Base-by-base conservation (phyloP, 495 filamentous ascomycete genomes). In the Filosporella fistucella region DNA sequence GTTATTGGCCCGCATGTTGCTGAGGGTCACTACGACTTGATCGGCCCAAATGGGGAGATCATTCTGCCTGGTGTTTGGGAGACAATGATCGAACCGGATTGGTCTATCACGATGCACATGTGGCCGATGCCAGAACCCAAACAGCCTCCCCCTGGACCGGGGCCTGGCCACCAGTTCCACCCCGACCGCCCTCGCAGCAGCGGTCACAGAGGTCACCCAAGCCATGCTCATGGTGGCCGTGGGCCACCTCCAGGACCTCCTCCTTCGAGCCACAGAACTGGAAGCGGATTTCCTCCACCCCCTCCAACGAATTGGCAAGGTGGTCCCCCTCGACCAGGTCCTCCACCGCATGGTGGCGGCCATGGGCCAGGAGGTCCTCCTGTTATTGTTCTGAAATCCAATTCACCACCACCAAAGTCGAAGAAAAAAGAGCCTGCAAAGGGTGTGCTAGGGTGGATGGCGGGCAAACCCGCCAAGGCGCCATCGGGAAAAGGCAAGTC, bases 51-150 rank as follows among this genome's bases (percentile, higher is more conserved):
- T 42, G 64, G 68, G 2, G 65, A 74, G 24, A 70, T 75, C 24
- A 71, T 77, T 29, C 58, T 77, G 2, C 73, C 73, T 7, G 64
- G 71, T 36, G 62, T 76, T 11, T 77, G 73, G 73, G 73, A 75
- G 22, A 69, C 70, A 18, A 63, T 74, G 30, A 62, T 76, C 16
- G 69, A 76, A 49, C 73, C 73, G 2, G 71, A 70, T 35, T 91
- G 86, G 88, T 71, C 73, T 23, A 82, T 95, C 52, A 85, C 76
- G 4, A 93, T 94, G 88, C 83, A 89, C 52, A 89, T 94, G 85
- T 94, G 89, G 89, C 87, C 88, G 3, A 82, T 91, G 62, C 80
- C 77, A 4, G 82, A 63, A 29, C 52, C 49, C 23, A 38, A 21
- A 29, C 25, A n/a, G 3, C 20, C 12, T 9, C 16, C 41, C 3